A percentile compares a stretch with the other conserved stretches of the same genome.
These are phyloP conservation scores for Setomelanomma holmii DNA, from an alignment of 2,329 filamentous ascomycete genomes.

Conservation along the genomic window DNA sequence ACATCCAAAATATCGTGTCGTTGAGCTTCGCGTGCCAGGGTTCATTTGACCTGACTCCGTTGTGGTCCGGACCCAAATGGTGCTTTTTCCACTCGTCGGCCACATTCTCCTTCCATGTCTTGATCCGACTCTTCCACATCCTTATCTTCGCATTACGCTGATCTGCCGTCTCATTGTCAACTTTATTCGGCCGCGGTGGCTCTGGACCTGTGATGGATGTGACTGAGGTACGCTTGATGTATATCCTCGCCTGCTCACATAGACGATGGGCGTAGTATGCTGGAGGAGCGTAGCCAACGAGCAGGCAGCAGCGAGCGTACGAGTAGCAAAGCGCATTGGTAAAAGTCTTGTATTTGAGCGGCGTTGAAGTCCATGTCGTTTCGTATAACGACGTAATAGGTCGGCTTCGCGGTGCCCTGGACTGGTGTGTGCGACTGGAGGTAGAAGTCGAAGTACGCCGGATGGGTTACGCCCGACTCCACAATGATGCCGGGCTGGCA, in stretches of 20 bases:
- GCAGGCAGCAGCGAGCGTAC: not conserved
- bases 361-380: not conserved
- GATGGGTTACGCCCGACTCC: not conserved
- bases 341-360: not conserved
- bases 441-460: not conserved
- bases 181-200: too few species aligned
- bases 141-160: too few species aligned
- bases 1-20: too few species aligned
- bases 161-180: too few species aligned
- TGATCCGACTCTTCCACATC: too few species aligned
- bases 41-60: too few species aligned
- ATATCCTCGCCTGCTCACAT: not conserved
- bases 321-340: not conserved
- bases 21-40: too few species aligned
- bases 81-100: too few species aligned
- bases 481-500: not conserved
- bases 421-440: not conserved
- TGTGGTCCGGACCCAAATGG: too few species aligned
- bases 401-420: not conserved
- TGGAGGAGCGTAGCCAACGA: not conserved
- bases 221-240: not conserved
- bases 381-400: not conserved
- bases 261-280: not conserved
- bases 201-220: too few species aligned
- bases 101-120: too few species aligned